phyloP scores from a whole-genome alignment of 139 green algal species.

The Astrephomene gubernaculifera region DNA sequence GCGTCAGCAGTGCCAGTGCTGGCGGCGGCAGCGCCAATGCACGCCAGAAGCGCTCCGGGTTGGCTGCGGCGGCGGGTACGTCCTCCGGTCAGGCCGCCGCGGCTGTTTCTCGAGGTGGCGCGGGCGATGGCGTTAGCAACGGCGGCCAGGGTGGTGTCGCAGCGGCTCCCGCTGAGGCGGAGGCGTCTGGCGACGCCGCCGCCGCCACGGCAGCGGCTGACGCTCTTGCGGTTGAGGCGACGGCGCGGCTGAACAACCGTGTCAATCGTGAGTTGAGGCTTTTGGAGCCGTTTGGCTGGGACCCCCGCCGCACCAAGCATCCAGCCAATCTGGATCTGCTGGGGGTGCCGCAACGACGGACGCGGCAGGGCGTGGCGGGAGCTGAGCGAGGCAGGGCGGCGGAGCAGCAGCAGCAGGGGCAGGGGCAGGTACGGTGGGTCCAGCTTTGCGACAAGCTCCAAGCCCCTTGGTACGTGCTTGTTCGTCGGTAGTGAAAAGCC shows the following conservation, averaged over 20 bases:
- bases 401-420: too few relatives aligned
- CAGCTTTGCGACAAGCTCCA: too few relatives aligned
- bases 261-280: background rate
- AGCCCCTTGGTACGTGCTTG: too few relatives aligned
- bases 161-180: background rate
- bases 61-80: too few relatives aligned
- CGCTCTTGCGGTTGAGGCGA: background rate
- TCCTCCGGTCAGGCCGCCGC: too few relatives aligned
- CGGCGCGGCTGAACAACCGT: background rate
- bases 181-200: background rate
- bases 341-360: background rate
- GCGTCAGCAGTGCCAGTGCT: background rate
- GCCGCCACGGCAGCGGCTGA: background rate
- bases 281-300: slow-evolving; percentile 8
- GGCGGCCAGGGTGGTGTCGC: background rate
- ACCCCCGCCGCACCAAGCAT: slow-evolving; percentile 1
- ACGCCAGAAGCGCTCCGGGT: too few relatives aligned
- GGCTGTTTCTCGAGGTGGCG: too few relatives aligned
- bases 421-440: too few relatives aligned
- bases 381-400: too few relatives aligned
- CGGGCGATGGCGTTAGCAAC: background rate
- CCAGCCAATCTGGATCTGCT: slow-evolving; percentile 11
- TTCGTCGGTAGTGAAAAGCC: too few relatives aligned
- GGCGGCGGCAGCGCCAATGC: background rate
- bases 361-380: too few relatives aligned